phyloP scores from a whole-genome alignment of 2,329 filamentous ascomycete species.

The Alternaria gansuensis region DNA sequence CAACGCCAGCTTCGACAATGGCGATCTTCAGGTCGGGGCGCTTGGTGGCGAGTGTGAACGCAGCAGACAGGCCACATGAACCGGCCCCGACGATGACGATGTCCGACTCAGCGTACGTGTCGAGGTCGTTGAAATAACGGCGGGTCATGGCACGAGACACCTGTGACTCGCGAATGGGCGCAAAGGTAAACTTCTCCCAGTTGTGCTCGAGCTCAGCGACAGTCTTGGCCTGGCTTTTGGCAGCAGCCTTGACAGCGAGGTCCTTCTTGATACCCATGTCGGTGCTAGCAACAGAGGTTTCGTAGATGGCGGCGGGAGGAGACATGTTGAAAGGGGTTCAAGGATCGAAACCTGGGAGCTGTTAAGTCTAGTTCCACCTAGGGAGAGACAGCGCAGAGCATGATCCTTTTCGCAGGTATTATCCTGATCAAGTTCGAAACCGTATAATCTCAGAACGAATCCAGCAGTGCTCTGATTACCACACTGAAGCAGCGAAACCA shows the following conservation, averaged over 20 bases:
- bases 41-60: constrained; percentile 82
- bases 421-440: constrained; percentile 95
- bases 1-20: constrained; percentile 86
- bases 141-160: constrained; percentile 93
- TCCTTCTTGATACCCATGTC: constrained; percentile 48
- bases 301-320: constrained; percentile 74
- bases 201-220: constrained; percentile 74
- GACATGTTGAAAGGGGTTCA: constrained; percentile 66
- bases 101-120: constrained; percentile 89
- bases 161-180: constrained; percentile 88
- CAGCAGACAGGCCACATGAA: constrained; percentile 84
- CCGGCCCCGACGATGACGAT: constrained; percentile 93
- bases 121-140: constrained; percentile 90
- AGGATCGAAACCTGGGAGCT: constrained; percentile 41
- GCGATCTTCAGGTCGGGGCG: constrained; percentile 92
- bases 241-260: constrained; percentile 60
- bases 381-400: constrained; percentile 69
- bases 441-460: constrained; percentile 85
- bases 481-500: constrained; percentile 2
- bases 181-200: constrained; percentile 84
- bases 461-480: constrained; percentile 22
- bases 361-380: constrained; percentile 41
- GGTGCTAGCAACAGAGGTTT: constrained; percentile 47
- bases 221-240: constrained; percentile 60
- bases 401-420: constrained; percentile 99